Conservation (phyloP, 1,284 basidiomycete genomes). For the Mycosarcoma mackinlayi region DNA sequence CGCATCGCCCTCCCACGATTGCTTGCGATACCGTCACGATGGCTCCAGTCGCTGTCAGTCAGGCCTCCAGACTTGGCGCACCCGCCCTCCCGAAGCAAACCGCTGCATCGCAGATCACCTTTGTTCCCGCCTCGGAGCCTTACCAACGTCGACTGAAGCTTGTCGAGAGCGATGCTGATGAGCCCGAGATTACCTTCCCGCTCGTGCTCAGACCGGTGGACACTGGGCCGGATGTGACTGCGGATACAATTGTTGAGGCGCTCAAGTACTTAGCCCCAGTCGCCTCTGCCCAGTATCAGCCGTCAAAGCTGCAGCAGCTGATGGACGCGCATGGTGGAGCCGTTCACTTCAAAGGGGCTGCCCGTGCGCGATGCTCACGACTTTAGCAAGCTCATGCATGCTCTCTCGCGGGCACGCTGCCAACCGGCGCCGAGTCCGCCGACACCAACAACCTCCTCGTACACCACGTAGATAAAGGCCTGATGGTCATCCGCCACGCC, state of each 20-base stretch:
- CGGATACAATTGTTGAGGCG: slow-evolving; percentile 12
- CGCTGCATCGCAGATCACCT: slow-evolving; percentile 14
- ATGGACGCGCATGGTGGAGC: slow-evolving; percentile 42
- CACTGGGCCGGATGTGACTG: slow-evolving; percentile 1
- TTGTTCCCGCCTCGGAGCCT: slow-evolving; percentile 12
- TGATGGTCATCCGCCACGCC: slow-evolving; percentile 46
- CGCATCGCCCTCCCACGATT: background rate
- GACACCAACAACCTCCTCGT: slow-evolving; percentile 13
- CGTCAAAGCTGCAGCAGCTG: slow-evolving; percentile 24
- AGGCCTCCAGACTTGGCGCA: background rate
- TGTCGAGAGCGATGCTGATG: slow-evolving; percentile 13
- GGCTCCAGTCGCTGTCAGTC: slow-evolving; percentile 33
- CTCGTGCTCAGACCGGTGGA: slow-evolving; percentile 17
- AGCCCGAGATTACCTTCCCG: slow-evolving; percentile 28
- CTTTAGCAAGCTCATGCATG: slow-evolving; percentile 48
- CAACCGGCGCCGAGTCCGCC: background rate
- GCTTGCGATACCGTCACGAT: slow-evolving; percentile 3
- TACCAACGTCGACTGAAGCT: slow-evolving; percentile 40
- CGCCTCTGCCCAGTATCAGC: slow-evolving; percentile 8
- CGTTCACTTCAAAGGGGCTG: slow-evolving; percentile 35
- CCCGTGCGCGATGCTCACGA: slow-evolving; percentile 42
- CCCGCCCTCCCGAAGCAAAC: slow-evolving; percentile 6
- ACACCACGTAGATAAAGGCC: slow-evolving; percentile 46
- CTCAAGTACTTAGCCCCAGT: slow-evolving; percentile 15
- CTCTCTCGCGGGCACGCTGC: slow-evolving; percentile 19